Conservation (phyloP, 352 stramenopile genomes). For the Phytophthora idaei region DNA sequence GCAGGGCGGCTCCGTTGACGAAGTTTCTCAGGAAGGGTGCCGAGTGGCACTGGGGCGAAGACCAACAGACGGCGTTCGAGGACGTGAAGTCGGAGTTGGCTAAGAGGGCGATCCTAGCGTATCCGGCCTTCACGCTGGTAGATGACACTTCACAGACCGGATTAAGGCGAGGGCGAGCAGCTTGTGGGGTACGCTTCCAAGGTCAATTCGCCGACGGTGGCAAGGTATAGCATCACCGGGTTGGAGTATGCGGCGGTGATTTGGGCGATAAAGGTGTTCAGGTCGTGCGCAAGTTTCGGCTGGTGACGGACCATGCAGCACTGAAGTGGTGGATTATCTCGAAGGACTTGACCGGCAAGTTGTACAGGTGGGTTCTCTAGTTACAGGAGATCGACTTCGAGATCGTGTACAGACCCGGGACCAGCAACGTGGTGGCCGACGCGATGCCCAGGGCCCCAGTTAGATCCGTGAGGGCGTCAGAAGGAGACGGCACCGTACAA, state of each 20-base stretch:
- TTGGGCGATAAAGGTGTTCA: background rate
- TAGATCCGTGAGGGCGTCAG: no score
- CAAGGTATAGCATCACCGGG: background rate
- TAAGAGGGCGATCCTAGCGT: background rate
- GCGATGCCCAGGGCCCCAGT: no score
- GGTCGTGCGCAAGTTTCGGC: background rate
- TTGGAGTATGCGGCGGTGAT: background rate
- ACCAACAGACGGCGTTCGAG: background rate
- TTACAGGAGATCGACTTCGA: no score
- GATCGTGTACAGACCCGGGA: no score
- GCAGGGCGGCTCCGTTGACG: background rate
- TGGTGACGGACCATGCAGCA: slow-evolving; percentile 14
- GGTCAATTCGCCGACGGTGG: background rate
- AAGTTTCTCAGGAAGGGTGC: background rate
- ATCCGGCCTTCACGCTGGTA: background rate
- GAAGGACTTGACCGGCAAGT: background rate
- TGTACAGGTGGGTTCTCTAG: background rate
- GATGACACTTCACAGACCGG: background rate
- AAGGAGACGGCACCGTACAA: no score
- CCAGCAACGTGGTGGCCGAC: no score
- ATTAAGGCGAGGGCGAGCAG: background rate
- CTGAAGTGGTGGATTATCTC: slow-evolving; percentile 14
- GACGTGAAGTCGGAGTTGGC: background rate
- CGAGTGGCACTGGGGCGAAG: background rate
- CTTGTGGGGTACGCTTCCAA: background rate